Base-by-base conservation (phyloP, 2,329 filamentous ascomycete genomes). In the Emergomyces pasteurianus region DNA sequence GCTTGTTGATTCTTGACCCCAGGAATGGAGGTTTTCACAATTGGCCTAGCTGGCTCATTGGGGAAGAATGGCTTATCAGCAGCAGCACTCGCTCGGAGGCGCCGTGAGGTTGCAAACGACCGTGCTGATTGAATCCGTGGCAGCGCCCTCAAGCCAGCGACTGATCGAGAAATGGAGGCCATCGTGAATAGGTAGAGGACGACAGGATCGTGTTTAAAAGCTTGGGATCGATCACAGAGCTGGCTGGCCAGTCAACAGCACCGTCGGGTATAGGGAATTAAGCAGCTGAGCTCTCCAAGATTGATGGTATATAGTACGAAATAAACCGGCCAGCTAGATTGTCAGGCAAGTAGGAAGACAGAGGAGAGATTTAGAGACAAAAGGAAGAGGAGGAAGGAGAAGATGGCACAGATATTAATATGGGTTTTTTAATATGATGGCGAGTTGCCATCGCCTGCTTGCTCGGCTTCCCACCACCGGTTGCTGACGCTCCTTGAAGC, bases 1-100 rank as follows among this genome's bases (percentile, higher is more conserved):
- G 83, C 81, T 67, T 84, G 81, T 77, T 85, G 81, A 74, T 86
- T 85, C 77, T 86, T 82, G 43, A 90, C 90, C 0, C 90, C 90
- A 0, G 90, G 90, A 61, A 95, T 88, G 46, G 76, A 69, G 2
- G 82, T 85, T 64, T 77, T 74, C 49, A 86, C 68, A 31, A 73
- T 76, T 28, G 84, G 84, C n/a, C 73, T 77, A 14, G 73, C 64
- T 23, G 84, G 83, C 76, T 86, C 84, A 68, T 83, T 78, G 61
- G 80, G 74, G 72, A 86, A 83, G 74, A 78, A 83, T 8, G 81
- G 68, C 67, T 79, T 74, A 65, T 78, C 58, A 1, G 57, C 40
- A 31, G 62, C 58, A 42, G 59, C 59, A 54, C 7, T 54, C 47
- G 54, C 62, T 36, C 21, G 61, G 40, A 40, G 40, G 12, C 31